Percentiles rank a stretch among this genome's conserved stretches.
Evolutionary conservation across 352 stramenopile genomes (phyloP).

Genomic region (Peronospora farinosa): DNA sequence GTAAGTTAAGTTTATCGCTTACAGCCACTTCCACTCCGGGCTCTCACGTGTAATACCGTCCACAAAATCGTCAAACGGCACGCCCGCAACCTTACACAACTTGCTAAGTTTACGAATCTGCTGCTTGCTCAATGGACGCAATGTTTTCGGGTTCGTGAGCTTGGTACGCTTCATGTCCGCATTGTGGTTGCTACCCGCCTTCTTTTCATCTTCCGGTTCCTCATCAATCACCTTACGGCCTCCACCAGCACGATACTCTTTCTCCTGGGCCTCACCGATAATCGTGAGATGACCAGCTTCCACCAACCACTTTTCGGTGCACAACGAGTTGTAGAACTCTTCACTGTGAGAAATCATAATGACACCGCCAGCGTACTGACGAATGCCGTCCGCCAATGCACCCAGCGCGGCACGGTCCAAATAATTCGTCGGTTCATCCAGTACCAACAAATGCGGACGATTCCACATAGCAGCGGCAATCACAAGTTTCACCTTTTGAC

Average conservation of each 20-base stretch:
- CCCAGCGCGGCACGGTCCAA: conserved; percentile 64
- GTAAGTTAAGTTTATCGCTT: conserved; percentile 35
- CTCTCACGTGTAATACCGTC: conserved; percentile 50
- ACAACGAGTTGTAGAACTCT: conserved; percentile 80
- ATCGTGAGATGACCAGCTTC: conserved; percentile 59
- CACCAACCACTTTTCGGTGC: conserved; percentile 70
- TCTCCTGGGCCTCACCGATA: conserved; percentile 66
- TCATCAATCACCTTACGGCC: conserved; percentile 57
- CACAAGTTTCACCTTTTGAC: conserved; percentile 79
- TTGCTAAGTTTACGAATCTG: conserved; percentile 60
- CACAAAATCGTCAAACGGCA: conserved; percentile 60
- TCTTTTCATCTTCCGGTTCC: conserved; percentile 42
- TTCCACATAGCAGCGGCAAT: conserved; percentile 77
- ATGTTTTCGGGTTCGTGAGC: conserved; percentile 61
- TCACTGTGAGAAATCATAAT: conserved; percentile 83
- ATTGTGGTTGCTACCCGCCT: conserved; percentile 42
- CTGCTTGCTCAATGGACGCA: conserved; percentile 62
- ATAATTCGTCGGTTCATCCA: conserved; percentile 88
- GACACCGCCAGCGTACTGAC: conserved; percentile 56
- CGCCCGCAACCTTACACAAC: conserved; percentile 46
- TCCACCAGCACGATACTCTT: conserved; percentile 39
- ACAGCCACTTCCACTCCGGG: conserved; percentile 72
- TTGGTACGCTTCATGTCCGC: conserved; percentile 56
- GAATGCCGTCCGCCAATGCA: conserved; percentile 59
- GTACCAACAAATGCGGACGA: conserved; percentile 80